A percentile compares a stretch with the other conserved stretches of the same genome.
phyloP scores from a whole-genome alignment of 495 filamentous ascomycete genomes.

The Penicillium malachiteum region DNA sequence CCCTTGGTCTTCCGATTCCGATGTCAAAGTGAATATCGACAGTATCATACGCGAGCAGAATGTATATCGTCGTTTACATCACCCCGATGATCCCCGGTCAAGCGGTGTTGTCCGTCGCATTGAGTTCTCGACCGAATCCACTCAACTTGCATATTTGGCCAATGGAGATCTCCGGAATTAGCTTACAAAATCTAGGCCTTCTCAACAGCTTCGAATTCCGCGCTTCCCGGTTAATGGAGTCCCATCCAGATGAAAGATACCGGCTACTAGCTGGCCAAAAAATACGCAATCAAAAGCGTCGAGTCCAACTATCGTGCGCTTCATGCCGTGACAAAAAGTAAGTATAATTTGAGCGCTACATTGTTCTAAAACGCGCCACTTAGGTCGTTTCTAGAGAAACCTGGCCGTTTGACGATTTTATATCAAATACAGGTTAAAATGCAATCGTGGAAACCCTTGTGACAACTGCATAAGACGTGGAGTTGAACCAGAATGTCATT shows the following conservation, averaged over 20 bases:
- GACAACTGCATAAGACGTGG: not conserved
- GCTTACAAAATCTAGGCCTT: slow-evolving; percentile 15
- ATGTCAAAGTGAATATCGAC: slow-evolving; percentile 20
- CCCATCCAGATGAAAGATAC: too few relatives aligned
- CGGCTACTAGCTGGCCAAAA: not conserved
- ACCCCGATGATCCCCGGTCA: slow-evolving; percentile 9
- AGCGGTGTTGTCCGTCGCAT: slow-evolving; percentile 20
- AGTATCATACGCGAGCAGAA: slow-evolving; percentile 25
- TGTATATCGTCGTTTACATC: slow-evolving; percentile 24
- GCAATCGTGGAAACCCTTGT: not conserved
- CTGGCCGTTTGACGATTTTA: not conserved
- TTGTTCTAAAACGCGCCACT: not conserved
- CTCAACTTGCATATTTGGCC: slow-evolving; percentile 21
- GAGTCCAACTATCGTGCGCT: not conserved
- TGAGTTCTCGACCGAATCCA: slow-evolving; percentile 17
- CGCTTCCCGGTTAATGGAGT: slow-evolving; percentile 15
- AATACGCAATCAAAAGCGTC: not conserved
- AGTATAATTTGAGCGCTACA: not conserved
- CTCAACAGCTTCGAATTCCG: slow-evolving; percentile 19
- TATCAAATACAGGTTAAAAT: not conserved
- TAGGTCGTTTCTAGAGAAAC: too few relatives aligned
- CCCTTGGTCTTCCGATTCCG: slow-evolving; percentile 19
- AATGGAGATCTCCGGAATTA: slow-evolving; percentile 31
- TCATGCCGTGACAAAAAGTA: not conserved
- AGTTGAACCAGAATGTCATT: not conserved